Percentiles rank a stretch among this genome's conserved stretches.
Evolutionary conservation across 139 green algal species (phyloP).

Genomic region (Chlorella sp.): DNA sequence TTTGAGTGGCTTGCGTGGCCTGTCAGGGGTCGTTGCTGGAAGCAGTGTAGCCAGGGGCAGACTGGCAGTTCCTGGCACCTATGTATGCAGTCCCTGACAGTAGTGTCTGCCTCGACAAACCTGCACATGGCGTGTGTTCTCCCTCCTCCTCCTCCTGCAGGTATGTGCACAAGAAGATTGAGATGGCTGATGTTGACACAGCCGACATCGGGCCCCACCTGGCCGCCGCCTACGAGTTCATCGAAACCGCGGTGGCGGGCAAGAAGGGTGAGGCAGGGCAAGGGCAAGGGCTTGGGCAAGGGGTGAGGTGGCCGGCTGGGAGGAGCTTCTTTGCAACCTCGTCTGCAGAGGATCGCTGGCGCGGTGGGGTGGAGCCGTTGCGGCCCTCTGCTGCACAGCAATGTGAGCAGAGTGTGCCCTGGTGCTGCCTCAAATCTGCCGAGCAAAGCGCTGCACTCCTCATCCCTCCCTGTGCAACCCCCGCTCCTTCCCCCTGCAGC

Average conservation of each 20-base stretch:
- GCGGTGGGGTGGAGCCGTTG: neutral
- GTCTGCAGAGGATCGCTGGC: neutral
- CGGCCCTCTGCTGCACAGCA: neutral
- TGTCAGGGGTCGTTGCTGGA: no score
- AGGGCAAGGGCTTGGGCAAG: neutral
- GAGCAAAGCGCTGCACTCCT: neutral
- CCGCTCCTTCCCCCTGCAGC: constrained; percentile 37
- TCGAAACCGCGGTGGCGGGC: constrained; percentile 52
- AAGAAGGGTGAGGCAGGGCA: constrained; percentile 26
- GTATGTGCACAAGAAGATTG: constrained; percentile 34
- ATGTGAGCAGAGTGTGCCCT: neutral
- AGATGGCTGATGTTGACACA: constrained; percentile 71
- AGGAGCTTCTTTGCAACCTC: neutral
- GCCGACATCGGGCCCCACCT: constrained; percentile 75
- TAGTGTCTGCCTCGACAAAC: neutral
- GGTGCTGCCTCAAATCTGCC: neutral
- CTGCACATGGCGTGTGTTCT: neutral
- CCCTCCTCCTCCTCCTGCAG: neutral
- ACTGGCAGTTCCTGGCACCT: no score
- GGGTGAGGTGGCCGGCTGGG: no score
- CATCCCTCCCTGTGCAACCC: neutral
- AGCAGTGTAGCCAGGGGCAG: neutral
- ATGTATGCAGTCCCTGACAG: neutral
- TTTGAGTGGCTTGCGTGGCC: neutral
- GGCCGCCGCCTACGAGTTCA: constrained; percentile 66